A percentile compares a stretch with the other conserved stretches of the same genome.
phyloP scores from a whole-genome alignment of 768 basidiomycete species.

The Tubosaeta brunneosetosa region DNA sequence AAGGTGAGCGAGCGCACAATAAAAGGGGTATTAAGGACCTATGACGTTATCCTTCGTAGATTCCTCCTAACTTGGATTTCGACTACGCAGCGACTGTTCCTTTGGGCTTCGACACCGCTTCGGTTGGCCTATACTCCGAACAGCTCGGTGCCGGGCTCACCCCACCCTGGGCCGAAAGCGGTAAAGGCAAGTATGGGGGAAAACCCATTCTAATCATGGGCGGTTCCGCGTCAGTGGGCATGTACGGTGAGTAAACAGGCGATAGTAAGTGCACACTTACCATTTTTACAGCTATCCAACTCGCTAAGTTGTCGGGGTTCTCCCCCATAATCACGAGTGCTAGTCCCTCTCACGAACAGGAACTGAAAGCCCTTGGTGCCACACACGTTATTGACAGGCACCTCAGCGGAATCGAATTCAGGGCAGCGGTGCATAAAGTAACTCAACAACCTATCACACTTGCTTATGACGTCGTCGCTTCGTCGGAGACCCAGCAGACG shows the following conservation, averaged over 20 bases:
- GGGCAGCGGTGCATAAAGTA: conserved; percentile 23
- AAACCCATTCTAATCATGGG: conserved; percentile 45
- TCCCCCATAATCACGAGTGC: conserved; percentile 40
- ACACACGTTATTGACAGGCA: conserved; percentile 37
- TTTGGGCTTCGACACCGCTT: conserved; percentile 42
- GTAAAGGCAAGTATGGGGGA: conserved; percentile 35
- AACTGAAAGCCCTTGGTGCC: conserved; percentile 36
- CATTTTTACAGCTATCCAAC: conserved; percentile 31
- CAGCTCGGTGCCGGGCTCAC: conserved; percentile 37
- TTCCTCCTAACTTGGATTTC: conserved; percentile 41
- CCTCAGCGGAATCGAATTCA: conserved; percentile 11
- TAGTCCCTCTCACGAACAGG: conserved; percentile 25
- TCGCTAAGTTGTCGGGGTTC: conserved; percentile 38
- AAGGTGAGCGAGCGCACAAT: conserved; percentile 26
- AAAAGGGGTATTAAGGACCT: background rate
- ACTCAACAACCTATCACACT: conserved; percentile 15
- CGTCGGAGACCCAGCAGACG: conserved; percentile 31
- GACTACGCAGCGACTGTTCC: conserved; percentile 47
- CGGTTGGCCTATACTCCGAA: conserved; percentile 41
- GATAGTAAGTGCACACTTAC: background rate
- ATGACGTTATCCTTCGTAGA: conserved; percentile 25
- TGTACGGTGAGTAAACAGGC: conserved; percentile 33
- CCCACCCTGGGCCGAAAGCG: conserved; percentile 32
- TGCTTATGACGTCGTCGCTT: conserved; percentile 32
- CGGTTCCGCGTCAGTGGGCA: conserved; percentile 47